Percentiles rank a stretch among this genome's conserved stretches.
phyloP scores from a whole-genome alignment of 2,329 filamentous ascomycete species.

The Didymella glomerata region DNA sequence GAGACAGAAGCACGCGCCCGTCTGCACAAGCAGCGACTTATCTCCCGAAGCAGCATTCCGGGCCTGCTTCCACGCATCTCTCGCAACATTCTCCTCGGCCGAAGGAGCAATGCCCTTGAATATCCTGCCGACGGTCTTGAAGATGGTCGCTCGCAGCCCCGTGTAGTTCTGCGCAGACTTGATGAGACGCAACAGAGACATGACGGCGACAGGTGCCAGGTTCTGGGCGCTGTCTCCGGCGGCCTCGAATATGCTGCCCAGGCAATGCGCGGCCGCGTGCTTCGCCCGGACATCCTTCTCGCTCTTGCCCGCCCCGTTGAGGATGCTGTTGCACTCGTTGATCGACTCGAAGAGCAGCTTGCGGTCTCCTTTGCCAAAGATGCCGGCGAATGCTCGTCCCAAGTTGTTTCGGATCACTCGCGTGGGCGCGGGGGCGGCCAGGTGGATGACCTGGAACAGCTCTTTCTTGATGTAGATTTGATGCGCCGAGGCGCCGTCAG shows the following conservation, averaged over 20 bases:
- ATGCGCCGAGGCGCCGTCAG: constrained; percentile 84
- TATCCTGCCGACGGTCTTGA: constrained; percentile 78
- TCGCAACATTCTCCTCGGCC: constrained; percentile 83
- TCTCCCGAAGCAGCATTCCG: constrained; percentile 79
- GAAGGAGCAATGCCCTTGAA: constrained; percentile 76
- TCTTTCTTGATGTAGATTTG: constrained; percentile 94
- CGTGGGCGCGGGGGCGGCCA: constrained; percentile 81
- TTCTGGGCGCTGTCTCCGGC: constrained; percentile 93
- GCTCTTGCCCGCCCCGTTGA: constrained; percentile 73
- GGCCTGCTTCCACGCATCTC: constrained; percentile 92
- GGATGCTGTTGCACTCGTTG: constrained; percentile 80
- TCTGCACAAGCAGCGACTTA: constrained; percentile 82
- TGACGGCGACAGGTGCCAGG: constrained; percentile 77
- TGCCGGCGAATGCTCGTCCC: constrained; percentile 81
- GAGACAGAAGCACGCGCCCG: constrained; percentile 80
- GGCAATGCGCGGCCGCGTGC: constrained; percentile 85
- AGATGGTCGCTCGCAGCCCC: constrained; percentile 80
- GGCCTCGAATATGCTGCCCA: constrained; percentile 89
- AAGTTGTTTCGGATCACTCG: constrained; percentile 90
- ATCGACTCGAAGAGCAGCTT: constrained; percentile 94
- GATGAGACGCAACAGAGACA: constrained; percentile 77
- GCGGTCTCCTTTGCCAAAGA: constrained; percentile 85
- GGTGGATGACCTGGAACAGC: constrained; percentile 89
- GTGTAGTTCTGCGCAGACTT: constrained; percentile 83
- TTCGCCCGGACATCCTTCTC: constrained; percentile 81